Percentiles rank a stretch among this genome's conserved stretches.
Evolutionary conservation across 2,329 filamentous ascomycete species (phyloP).

Genomic region (Aspergillus aculeatinus): DNA sequence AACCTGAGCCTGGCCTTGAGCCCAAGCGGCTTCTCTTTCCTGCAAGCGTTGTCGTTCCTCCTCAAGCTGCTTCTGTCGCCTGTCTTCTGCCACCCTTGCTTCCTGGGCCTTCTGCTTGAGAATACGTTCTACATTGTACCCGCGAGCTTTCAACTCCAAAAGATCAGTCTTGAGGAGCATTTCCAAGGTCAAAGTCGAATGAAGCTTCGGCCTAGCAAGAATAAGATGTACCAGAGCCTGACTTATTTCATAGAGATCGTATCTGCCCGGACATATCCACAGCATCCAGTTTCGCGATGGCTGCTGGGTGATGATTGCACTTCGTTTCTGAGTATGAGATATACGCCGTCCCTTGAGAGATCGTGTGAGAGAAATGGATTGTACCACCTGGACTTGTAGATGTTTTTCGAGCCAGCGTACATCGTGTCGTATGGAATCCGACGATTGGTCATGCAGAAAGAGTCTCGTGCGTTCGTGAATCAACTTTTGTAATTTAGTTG

Average conservation of each 20-base stretch:
- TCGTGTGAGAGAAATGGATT: conserved; percentile 72
- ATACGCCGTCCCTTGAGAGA: conserved; percentile 70
- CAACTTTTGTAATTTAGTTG: conserved; percentile 69
- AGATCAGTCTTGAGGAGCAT: conserved; percentile 85
- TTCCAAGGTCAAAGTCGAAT: conserved; percentile 87
- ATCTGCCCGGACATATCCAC: conserved; percentile 71
- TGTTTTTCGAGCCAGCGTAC: conserved; percentile 88
- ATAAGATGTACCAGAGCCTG: conserved; percentile 80
- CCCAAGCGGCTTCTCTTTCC: conserved; percentile 56
- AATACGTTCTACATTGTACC: conserved; percentile 96
- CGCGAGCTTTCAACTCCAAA: conserved; percentile 75
- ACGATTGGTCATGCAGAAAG: conserved; percentile 80
- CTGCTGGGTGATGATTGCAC: conserved; percentile 64
- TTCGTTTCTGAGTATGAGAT: conserved; percentile 71
- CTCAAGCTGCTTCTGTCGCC: conserved; percentile 69
- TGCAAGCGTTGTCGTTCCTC: conserved; percentile 69
- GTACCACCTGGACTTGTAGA: conserved; percentile 73
- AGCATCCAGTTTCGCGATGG: conserved; percentile 60
- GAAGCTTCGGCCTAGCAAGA: conserved; percentile 77
- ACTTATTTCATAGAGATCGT: conserved; percentile 89
- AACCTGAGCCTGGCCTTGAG: conserved; percentile 34
- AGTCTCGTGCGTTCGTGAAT: conserved; percentile 85
- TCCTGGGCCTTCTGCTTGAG: conserved; percentile 84
- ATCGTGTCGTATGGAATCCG: conserved; percentile 80
- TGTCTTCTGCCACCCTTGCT: conserved; percentile 80